Conservation (phyloP, 1,284 basidiomycete genomes). For the Ceratobasidium sp. region DNA sequence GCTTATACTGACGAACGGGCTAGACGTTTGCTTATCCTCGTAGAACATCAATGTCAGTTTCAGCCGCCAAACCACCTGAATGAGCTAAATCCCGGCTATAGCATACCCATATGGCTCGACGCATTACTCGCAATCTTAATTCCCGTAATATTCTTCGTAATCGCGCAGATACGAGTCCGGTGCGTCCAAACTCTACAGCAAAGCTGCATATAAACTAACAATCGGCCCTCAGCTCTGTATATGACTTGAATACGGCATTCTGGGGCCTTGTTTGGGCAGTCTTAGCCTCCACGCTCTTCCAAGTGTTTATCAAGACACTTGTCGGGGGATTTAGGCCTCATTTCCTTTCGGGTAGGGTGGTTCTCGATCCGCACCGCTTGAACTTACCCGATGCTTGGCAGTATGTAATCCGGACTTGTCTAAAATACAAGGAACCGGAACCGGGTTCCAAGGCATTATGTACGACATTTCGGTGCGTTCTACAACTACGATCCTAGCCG, state of each 20-base stretch:
- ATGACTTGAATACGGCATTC: conserved; percentile 43
- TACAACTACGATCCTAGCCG: neutral
- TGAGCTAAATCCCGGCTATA: neutral
- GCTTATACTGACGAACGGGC: neutral
- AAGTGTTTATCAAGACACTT: conserved; percentile 43
- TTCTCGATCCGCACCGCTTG: neutral
- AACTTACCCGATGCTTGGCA: conserved; percentile 15
- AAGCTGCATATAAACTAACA: neutral
- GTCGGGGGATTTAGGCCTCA: conserved; percentile 39
- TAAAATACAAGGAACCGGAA: conserved; percentile 22
- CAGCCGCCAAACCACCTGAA: too few relatives aligned
- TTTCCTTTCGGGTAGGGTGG: conserved; percentile 28
- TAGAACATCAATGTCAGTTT: conserved; percentile 34
- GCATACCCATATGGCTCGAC: conserved; percentile 42
- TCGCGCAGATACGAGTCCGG: conserved; percentile 42
- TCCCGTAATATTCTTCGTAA: conserved; percentile 36
- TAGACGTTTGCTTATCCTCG: conserved; percentile 41
- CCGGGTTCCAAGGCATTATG: conserved; percentile 38
- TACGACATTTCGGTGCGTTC: conserved; percentile 39
- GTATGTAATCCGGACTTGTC: conserved; percentile 41
- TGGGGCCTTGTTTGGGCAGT: conserved; percentile 43
- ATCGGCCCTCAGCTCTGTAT: conserved; percentile 21
- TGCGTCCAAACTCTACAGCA: neutral
- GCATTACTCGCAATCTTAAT: conserved; percentile 38
- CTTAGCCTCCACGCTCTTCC: conserved; percentile 38